These are phyloP conservation scores for Diplodia corticola DNA, from an alignment of 2,329 filamentous ascomycete species.

Conservation along the genomic window DNA sequence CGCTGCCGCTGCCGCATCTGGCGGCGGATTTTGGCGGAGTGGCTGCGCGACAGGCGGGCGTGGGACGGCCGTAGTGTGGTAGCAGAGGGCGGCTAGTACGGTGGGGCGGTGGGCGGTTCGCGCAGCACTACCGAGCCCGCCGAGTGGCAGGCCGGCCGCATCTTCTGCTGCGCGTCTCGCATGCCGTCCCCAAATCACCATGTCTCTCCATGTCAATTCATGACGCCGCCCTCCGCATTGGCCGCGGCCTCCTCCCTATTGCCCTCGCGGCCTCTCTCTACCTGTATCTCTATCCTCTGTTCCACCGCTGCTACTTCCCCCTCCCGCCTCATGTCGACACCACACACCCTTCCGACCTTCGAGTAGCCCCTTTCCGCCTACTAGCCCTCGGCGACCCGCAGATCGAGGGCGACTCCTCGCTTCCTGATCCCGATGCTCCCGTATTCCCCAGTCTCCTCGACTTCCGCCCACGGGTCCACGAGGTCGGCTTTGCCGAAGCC, in stretches of 20 bases:
- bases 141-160: background rate
- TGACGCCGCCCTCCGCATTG: conserved; percentile 46
- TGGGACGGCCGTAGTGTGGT: background rate
- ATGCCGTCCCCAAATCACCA: background rate
- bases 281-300: conserved; percentile 83
- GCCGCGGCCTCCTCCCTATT: conserved; percentile 60
- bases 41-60: conserved; percentile 26
- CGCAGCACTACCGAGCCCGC: background rate
- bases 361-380: conserved; percentile 76
- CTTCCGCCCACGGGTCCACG: conserved; percentile 34
- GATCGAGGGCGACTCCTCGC: conserved; percentile 85
- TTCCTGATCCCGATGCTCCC: conserved; percentile 57
- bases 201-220: conserved; percentile 53
- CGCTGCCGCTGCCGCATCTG: conserved; percentile 56
- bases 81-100: background rate
- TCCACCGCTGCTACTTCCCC: conserved; percentile 80
- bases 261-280: conserved; percentile 71
- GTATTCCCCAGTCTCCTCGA: conserved; percentile 43
- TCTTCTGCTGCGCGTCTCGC: background rate
- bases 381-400: conserved; percentile 90
- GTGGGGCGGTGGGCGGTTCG: background rate
- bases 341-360: conserved; percentile 29
- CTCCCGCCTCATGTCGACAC: background rate
- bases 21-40: conserved; percentile 54
- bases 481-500: background rate